Percentiles rank a stretch among this genome's conserved stretches.
phyloP scores from a whole-genome alignment of 768 basidiomycete species.

The Lepiota brunneoincarnata region DNA sequence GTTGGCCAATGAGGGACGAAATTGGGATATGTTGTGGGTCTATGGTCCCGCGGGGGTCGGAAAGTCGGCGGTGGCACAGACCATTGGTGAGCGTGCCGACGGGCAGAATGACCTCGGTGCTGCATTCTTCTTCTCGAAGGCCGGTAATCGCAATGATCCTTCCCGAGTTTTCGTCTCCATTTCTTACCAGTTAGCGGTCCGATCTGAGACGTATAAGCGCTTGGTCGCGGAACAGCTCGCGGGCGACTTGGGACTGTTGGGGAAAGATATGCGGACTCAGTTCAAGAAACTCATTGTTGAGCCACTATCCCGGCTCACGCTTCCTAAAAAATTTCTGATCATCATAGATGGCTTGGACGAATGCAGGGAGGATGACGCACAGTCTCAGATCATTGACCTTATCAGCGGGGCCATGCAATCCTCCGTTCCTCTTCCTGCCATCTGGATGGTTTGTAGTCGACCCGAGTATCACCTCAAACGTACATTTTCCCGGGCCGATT shows the following conservation, averaged over 20 bases:
- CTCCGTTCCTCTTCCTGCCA: constrained; percentile 4
- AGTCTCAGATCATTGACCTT: constrained; percentile 8
- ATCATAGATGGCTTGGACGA: constrained; percentile 16
- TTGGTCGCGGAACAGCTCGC: constrained; percentile 1
- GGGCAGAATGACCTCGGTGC: constrained; percentile 1
- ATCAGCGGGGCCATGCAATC: constrained; percentile 2
- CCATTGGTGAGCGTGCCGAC: constrained; percentile 7
- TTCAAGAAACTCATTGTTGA: constrained; percentile 5
- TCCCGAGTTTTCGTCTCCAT: constrained; percentile 12
- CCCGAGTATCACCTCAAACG: constrained; percentile 12
- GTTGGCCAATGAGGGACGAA: not conserved
- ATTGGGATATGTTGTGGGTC: not conserved
- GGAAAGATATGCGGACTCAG: constrained; percentile 3
- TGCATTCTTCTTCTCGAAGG: constrained; percentile 12
- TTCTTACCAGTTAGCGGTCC: constrained; percentile 9
- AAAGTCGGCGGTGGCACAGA: constrained; percentile 12
- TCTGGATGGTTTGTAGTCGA: constrained; percentile 16
- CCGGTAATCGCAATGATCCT: constrained; percentile 3
- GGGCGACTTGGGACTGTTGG: not conserved
- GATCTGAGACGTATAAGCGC: not conserved
- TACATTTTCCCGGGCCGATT: not conserved
- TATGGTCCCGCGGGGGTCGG: constrained; percentile 7
- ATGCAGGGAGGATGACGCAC: constrained; percentile 10
- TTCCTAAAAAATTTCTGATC: not conserved
- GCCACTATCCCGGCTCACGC: not conserved